Evolutionary conservation across 768 basidiomycete genomes (phyloP).

Genomic region (Leucogyrophana mollusca): DNA sequence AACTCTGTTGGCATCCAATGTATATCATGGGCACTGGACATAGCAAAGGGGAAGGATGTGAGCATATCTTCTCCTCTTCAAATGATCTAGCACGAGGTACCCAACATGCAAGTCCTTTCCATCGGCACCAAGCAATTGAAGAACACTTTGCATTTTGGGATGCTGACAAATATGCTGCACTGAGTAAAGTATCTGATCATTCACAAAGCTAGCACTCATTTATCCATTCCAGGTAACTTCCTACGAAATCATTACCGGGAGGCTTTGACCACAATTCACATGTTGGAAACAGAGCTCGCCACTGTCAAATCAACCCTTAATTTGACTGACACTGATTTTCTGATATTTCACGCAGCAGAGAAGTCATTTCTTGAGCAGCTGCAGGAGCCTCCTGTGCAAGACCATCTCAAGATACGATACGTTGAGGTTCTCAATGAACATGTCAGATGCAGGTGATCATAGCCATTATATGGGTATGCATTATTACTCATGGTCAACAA

Average conservation of each 20-base stretch:
- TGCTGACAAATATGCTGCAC: conserved; percentile 6
- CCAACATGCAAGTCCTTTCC: conserved; percentile 1
- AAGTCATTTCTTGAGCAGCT: neutral
- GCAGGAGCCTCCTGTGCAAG: neutral
- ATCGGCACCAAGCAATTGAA: conserved; percentile 11
- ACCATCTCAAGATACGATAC: neutral
- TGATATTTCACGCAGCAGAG: neutral
- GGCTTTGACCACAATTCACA: neutral
- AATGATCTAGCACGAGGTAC: conserved; percentile 7
- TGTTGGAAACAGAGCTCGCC: neutral
- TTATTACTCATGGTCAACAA: neutral
- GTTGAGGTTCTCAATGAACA: conserved; percentile 3
- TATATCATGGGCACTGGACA: conserved; percentile 2
- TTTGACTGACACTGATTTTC: neutral
- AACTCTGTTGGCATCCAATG: conserved; percentile 4
- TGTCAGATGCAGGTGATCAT: neutral
- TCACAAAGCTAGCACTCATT: conserved; percentile 8
- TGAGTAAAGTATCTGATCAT: conserved; percentile 2
- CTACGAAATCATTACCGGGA: conserved; percentile 1
- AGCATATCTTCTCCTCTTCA: conserved; percentile 6
- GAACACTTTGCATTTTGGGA: conserved; percentile 9
- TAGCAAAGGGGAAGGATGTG: conserved; percentile 8
- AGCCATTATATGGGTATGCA: too few relatives aligned
- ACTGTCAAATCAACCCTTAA: neutral
- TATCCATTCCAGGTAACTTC: conserved; percentile 1